Evolutionary conservation across 225 moss, liverwort and hornwort genomes (phyloP), one percentile per base, ranked within the genome.

Genomic region (Marchantia polymorpha): DNA sequence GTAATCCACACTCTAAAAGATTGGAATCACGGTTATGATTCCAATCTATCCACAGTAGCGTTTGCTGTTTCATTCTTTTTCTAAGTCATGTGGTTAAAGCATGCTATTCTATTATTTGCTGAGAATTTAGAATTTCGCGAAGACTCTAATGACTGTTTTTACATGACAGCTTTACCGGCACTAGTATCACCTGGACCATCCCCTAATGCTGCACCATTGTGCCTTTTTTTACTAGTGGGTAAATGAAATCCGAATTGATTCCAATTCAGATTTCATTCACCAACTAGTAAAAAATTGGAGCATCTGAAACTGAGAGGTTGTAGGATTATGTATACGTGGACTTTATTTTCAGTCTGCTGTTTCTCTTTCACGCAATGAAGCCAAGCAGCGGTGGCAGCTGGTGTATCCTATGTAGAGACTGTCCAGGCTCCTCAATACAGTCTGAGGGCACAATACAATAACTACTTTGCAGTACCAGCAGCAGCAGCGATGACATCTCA

Each of bases 381-480:
- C 39, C 82, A 88, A 80, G 88, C 88, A 50, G 82, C 86, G 68
- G 77, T 80, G 17, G 75, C 30, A 50, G 83, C 80, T 30, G 77
- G 71, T 66, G 27, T 86, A 69, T 82, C 89, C 12, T 79, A 73
- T 67, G 75, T 68, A 59, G 63, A 84, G 1, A 86, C 83, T 9
- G 76, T 79, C 52, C 81, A 79, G 74, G 84, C 81, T 80, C 79
- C 96, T 74, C 89, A 86, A 56, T 78, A n/a, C 67, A 77, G 80
- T 48, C 69, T 89, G 77, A 89, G 91, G 77, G 90, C 87, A 67
- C 31, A 73, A 14, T 95, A 87, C 76, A 88, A 88, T 84, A 85
- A 89, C 51, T 83, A 88, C 64, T 89, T 90, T 80, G 89, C 90
- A 82, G 86, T 86, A 65, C 82, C 92, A 27, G 89, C 91, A n/a